Evolutionary conservation across 1,284 basidiomycete genomes (phyloP).

Genomic region (Cryptococcus floricola): DNA sequence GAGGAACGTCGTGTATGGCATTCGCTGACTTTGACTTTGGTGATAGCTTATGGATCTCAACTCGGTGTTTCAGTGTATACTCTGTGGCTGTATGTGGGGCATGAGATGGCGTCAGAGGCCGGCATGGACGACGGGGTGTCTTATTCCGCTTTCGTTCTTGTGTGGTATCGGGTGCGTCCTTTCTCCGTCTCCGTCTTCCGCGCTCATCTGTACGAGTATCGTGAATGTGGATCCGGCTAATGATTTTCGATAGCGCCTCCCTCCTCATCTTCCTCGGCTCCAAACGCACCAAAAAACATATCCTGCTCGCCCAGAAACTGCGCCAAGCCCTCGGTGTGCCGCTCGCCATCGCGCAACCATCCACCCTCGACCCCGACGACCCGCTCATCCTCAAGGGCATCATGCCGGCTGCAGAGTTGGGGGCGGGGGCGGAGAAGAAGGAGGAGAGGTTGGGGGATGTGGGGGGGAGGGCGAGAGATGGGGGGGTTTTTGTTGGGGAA

Average conservation of each 20-base stretch:
- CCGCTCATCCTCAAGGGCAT: background rate
- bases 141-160: constrained; percentile 72
- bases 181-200: background rate
- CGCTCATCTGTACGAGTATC: too few relatives aligned
- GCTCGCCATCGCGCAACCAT: constrained; percentile 17
- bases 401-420: too few relatives aligned
- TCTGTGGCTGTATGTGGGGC: constrained; percentile 76
- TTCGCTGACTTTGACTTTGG: constrained; percentile 3
- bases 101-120: constrained; percentile 54
- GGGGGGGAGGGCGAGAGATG: background rate
- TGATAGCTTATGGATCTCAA: constrained; percentile 67
- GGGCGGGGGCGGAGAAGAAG: too few relatives aligned
- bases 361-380: too few relatives aligned
- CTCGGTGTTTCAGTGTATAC: constrained; percentile 65
- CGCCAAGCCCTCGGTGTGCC: constrained; percentile 60
- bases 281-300: constrained; percentile 69
- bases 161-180: constrained; percentile 61
- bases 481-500: background rate
- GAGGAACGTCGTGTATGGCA: too few relatives aligned
- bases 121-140: constrained; percentile 57
- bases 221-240: background rate
- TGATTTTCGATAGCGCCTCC: constrained; percentile 55
- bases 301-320: constrained; percentile 67
- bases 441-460: background rate
- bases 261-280: constrained; percentile 76